Conservation (phyloP, 2,329 filamentous ascomycete species). For the Mycosphaerella arachidis region DNA sequence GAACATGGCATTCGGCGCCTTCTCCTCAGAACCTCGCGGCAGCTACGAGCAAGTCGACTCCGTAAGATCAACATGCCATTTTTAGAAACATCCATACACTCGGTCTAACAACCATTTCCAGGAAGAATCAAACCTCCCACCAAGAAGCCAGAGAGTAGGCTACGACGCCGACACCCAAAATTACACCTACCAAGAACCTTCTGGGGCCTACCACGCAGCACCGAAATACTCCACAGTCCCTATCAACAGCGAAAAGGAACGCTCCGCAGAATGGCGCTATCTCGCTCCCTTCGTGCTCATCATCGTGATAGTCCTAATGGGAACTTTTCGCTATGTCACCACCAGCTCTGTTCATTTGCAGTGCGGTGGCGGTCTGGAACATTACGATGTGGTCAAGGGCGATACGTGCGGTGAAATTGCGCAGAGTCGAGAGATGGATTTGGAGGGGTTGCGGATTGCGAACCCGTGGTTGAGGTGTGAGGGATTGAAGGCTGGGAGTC, state of each 20-base stretch:
- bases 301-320: constrained; percentile 9
- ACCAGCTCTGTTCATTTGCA: not conserved
- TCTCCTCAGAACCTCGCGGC: not conserved
- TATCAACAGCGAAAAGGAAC: not conserved
- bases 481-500: constrained; percentile 3
- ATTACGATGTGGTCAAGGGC: constrained; percentile 8
- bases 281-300: constrained; percentile 15
- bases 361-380: constrained; percentile 12
- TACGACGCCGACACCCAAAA: constrained; percentile 18
- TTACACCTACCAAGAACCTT: constrained; percentile 15
- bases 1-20: not conserved
- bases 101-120: not conserved
- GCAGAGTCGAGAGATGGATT: constrained; percentile 4
- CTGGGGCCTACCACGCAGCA: not conserved
- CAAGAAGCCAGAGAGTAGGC: constrained; percentile 13
- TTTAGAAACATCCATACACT: not conserved
- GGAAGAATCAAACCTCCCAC: constrained; percentile 6
- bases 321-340: constrained; percentile 12
- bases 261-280: constrained; percentile 9
- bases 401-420: constrained; percentile 19
- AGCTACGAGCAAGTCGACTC: constrained; percentile 1
- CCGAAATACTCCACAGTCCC: not conserved
- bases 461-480: constrained; percentile 15
- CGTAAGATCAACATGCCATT: not conserved
- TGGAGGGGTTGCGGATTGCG: constrained; percentile 11